Conservation (phyloP, 352 stramenopile species). For the Peronospora belbahrii region DNA sequence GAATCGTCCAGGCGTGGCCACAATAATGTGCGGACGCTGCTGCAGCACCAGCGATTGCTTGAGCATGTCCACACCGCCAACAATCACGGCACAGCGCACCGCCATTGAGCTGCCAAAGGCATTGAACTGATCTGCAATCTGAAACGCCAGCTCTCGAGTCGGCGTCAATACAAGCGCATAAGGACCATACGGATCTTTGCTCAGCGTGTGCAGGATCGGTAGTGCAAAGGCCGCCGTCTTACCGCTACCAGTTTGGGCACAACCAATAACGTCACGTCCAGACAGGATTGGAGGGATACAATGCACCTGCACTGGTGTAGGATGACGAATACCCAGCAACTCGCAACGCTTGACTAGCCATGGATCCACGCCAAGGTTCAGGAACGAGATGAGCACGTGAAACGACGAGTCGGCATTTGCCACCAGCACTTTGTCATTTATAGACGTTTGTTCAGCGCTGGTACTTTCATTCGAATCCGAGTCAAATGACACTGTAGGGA, state of each 20-base stretch:
- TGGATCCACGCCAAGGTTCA: constrained; percentile 75
- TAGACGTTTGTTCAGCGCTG: background rate
- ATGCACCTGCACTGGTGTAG: constrained; percentile 85
- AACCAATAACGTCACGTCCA: constrained; percentile 88
- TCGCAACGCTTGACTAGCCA: constrained; percentile 86
- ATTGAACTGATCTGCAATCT: constrained; percentile 97
- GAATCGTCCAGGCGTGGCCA: constrained; percentile 94
- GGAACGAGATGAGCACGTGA: constrained; percentile 66
- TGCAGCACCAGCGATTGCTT: constrained; percentile 88
- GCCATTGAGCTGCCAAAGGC: constrained; percentile 89
- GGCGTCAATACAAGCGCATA: constrained; percentile 95
- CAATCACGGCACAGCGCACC: constrained; percentile 88
- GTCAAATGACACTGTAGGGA: background rate
- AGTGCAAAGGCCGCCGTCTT: constrained; percentile 98
- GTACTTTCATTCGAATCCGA: background rate
- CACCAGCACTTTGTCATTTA: constrained; percentile 40
- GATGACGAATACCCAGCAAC: constrained; percentile 76
- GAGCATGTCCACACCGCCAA: constrained; percentile 93
- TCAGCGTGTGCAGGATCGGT: constrained; percentile 94
- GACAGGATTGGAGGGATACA: constrained; percentile 88
- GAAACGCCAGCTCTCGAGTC: constrained; percentile 95
- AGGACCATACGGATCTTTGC: constrained; percentile 90
- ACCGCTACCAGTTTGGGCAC: constrained; percentile 92
- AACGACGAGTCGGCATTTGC: constrained; percentile 22
- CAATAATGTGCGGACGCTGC: constrained; percentile 92